Evolutionary conservation across 352 stramenopile genomes (phyloP).

Genomic region (Pythium aristosporum): DNA sequence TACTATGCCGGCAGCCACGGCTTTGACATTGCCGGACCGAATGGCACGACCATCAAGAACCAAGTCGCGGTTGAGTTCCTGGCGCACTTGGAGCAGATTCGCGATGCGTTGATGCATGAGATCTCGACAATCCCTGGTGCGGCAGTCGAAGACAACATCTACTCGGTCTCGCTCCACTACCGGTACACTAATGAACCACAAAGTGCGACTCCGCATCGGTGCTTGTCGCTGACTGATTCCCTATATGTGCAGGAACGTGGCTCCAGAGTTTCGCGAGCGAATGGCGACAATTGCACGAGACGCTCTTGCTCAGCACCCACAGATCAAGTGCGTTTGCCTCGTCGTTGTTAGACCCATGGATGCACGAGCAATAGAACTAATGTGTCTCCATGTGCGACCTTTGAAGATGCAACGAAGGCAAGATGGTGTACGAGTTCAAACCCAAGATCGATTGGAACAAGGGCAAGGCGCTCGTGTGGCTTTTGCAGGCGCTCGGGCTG

Average conservation of each 20-base stretch:
- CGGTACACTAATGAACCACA: slow-evolving; percentile 35
- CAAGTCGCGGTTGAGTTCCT: slow-evolving; percentile 80
- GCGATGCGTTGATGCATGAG: slow-evolving; percentile 44
- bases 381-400: neutral
- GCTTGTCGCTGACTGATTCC: neutral
- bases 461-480: slow-evolving; percentile 86
- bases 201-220: neutral
- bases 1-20: slow-evolving; percentile 90
- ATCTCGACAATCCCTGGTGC: slow-evolving; percentile 56
- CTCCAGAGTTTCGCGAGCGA: slow-evolving; percentile 32
- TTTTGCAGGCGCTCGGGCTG: slow-evolving; percentile 71
- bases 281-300: slow-evolving; percentile 49
- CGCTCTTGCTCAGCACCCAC: slow-evolving; percentile 44
- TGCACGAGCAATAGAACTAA: neutral
- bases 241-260: slow-evolving; percentile 51
- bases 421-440: slow-evolving; percentile 91
- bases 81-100: slow-evolving; percentile 54
- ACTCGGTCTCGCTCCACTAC: slow-evolving; percentile 89
- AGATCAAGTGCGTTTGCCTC: slow-evolving; percentile 44
- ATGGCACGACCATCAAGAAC: slow-evolving; percentile 81
- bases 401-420: slow-evolving; percentile 71
- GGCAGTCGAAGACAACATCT: slow-evolving; percentile 89
- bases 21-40: slow-evolving; percentile 86
- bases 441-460: slow-evolving; percentile 93
- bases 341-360: neutral